Conservation (phyloP, 2,329 filamentous ascomycete genomes). For the Monosporascus sp. region DNA sequence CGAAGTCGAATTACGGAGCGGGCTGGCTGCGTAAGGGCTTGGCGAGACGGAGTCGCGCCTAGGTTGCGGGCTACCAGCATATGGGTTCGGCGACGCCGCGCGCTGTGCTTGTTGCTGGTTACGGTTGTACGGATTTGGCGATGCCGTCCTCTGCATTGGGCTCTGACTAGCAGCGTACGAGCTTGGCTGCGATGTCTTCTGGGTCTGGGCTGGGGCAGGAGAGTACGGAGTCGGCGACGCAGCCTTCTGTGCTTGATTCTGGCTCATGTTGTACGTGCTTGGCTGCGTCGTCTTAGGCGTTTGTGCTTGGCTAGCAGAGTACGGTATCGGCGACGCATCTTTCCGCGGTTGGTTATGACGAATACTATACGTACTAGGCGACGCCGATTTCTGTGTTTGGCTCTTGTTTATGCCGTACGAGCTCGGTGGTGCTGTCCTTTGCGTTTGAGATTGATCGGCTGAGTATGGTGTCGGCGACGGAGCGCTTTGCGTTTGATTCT, state of each 20-base stretch:
- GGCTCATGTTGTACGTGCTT: constrained; percentile 3
- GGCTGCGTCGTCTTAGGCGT: not conserved
- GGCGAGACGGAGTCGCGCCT: constrained; percentile 51
- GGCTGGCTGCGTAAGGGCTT: constrained; percentile 51
- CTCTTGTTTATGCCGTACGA: not conserved
- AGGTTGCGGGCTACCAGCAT: not conserved
- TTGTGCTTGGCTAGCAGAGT: not conserved
- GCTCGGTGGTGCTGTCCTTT: not conserved
- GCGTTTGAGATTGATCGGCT: not conserved
- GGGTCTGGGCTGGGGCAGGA: not conserved
- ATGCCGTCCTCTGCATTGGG: constrained; percentile 9
- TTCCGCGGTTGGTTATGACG: not conserved
- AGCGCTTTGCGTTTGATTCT: constrained; percentile 5
- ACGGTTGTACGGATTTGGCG: constrained; percentile 17
- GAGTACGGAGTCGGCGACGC: not conserved
- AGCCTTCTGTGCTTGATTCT: not conserved
- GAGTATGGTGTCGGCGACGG: too few relatives aligned
- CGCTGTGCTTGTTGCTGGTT: constrained; percentile 23
- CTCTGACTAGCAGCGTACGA: constrained; percentile 9
- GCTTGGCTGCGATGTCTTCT: not conserved
- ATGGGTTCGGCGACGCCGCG: constrained; percentile 14
- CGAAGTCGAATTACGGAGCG: constrained; percentile 24
- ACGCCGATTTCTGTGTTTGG: not conserved
- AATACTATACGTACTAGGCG: not conserved
- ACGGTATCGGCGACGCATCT: not conserved